Evolutionary conservation across 2,329 filamentous ascomycete species (phyloP).

Genomic region (Aspergillus novoparasiticus): DNA sequence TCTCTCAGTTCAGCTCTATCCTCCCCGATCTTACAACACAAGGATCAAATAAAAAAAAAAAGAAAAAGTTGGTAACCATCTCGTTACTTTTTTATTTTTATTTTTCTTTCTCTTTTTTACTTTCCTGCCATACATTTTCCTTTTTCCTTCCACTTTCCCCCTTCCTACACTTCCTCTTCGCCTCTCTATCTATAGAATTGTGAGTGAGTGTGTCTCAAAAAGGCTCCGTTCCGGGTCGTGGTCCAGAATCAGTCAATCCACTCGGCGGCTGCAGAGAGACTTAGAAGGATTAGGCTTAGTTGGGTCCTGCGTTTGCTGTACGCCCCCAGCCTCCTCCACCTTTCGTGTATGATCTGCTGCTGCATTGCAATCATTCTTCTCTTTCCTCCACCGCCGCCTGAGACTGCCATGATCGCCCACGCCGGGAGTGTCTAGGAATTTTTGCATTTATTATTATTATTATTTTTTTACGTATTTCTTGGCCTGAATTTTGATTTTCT

Average conservation of each 20-base stretch:
- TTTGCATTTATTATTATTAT: constrained; percentile 25
- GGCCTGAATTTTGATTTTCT: constrained; percentile 26
- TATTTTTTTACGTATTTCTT: constrained; percentile 8
- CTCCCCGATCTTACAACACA: constrained; percentile 7
- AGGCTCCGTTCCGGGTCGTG: constrained; percentile 10
- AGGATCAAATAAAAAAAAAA: constrained; percentile 5
- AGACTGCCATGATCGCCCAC: constrained; percentile 9
- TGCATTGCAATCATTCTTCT: constrained; percentile 20
- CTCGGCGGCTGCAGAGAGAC: constrained; percentile 17
- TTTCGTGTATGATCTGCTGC: constrained; percentile 28
- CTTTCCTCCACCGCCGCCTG: constrained; percentile 16
- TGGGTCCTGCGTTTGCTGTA: constrained; percentile 24
- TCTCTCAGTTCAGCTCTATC: constrained; percentile 1
- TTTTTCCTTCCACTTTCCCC: not conserved
- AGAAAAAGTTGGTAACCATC: not conserved
- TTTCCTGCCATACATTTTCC: not conserved
- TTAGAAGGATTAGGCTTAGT: constrained; percentile 16
- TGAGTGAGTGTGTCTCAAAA: not conserved
- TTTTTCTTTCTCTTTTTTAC: not conserved
- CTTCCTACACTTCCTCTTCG: not conserved
- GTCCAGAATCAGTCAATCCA: constrained; percentile 16
- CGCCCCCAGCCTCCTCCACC: constrained; percentile 29
- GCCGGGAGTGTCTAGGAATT: constrained; percentile 19
- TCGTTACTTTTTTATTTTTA: not conserved
- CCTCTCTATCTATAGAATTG: not conserved